Percentiles rank a stretch among this genome's conserved stretches.
These are phyloP conservation scores for Picea glauca DNA, from an alignment of 75 land plant genomes.

Conservation along the genomic window DNA sequence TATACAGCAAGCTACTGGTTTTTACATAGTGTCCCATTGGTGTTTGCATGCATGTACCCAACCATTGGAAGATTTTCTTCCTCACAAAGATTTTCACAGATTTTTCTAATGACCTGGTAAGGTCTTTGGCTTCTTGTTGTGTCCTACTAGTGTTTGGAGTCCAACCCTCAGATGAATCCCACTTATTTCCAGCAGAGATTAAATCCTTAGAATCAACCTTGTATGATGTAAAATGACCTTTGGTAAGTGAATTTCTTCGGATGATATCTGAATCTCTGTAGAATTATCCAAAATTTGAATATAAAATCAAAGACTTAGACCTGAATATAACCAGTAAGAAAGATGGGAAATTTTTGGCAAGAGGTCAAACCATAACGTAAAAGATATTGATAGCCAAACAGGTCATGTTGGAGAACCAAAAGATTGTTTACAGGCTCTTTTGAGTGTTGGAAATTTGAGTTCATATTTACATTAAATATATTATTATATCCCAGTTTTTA, in stretches of 20 bases:
- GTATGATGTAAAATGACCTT: constrained; percentile 6
- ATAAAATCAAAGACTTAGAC: background rate
- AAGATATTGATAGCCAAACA: background rate
- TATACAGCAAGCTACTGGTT: no score
- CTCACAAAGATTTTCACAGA: no score
- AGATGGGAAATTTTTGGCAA: background rate
- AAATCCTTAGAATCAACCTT: background rate
- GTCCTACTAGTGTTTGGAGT: background rate
- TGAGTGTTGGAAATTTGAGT: background rate
- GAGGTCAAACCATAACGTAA: background rate
- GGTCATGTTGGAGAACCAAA: background rate
- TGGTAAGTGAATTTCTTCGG: background rate
- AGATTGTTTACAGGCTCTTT: background rate
- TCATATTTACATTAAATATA: background rate
- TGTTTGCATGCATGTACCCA: no score
- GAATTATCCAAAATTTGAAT: background rate
- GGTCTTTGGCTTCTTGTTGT: background rate
- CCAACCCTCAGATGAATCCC: constrained; percentile 6
- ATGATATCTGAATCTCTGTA: background rate
- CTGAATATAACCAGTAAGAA: background rate
- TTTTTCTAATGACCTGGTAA: no score
- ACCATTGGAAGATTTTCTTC: no score
- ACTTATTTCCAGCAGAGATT: background rate
- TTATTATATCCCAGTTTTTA: background rate
- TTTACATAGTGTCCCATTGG: no score